Conservation (phyloP, 371 early-diverging fungal species). For the Furculomyces boomerangus region DNA sequence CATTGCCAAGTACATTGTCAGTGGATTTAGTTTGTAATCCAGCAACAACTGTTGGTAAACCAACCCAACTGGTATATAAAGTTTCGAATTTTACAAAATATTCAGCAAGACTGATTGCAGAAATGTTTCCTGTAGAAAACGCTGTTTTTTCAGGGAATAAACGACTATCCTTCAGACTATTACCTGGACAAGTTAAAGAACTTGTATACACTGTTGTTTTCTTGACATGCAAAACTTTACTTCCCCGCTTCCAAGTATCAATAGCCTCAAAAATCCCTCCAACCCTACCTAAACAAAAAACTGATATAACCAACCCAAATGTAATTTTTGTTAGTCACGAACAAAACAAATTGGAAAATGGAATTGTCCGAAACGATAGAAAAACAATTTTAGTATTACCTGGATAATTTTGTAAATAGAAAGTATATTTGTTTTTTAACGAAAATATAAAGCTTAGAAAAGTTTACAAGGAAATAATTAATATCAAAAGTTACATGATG, state of each 20-base stretch:
- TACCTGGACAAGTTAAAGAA: background rate
- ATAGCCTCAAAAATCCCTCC: background rate
- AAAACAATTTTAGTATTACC: too few relatives aligned
- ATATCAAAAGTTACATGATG: slow-evolving; percentile 24
- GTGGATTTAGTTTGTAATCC: background rate
- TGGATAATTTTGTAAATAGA: too few relatives aligned
- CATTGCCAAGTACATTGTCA: too few relatives aligned
- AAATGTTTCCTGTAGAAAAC: background rate
- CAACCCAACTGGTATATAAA: background rate
- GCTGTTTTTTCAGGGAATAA: background rate
- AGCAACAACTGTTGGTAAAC: background rate
- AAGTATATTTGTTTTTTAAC: too few relatives aligned
- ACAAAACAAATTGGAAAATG: too few relatives aligned
- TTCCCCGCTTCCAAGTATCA: background rate
- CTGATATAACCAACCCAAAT: too few relatives aligned
- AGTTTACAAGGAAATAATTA: background rate
- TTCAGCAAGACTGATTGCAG: background rate
- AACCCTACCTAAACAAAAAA: too few relatives aligned
- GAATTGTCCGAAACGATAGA: too few relatives aligned
- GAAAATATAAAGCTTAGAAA: too few relatives aligned
- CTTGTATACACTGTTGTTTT: background rate
- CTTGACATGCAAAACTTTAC: background rate
- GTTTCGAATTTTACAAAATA: background rate
- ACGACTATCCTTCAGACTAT: background rate
- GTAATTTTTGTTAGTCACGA: too few relatives aligned